A percentile compares a stretch with the other conserved stretches of the same genome.
Evolutionary conservation across 2,329 filamentous ascomycete species (phyloP).

Genomic region (Phyllosticta citriasiana): DNA sequence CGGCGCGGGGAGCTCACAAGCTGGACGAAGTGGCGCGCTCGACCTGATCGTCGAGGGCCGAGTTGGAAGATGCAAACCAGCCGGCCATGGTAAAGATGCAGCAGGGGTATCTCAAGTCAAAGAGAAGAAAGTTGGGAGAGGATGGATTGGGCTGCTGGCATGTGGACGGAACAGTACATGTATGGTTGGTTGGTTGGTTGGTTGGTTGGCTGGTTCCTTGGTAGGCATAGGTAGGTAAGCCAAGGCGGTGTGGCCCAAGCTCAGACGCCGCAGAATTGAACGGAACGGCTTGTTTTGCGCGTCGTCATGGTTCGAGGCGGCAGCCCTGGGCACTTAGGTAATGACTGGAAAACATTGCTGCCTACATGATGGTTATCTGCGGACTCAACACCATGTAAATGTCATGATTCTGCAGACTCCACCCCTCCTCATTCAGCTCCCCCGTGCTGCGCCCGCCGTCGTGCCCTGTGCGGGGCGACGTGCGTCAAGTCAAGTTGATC

Average conservation of each 20-base stretch:
- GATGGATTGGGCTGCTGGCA: conserved; percentile 1
- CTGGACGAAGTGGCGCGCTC: conserved; percentile 91
- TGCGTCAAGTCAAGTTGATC: not conserved
- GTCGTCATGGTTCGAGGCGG: not conserved
- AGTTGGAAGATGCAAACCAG: conserved; percentile 88
- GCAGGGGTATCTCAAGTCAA: not conserved
- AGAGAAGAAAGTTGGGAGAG: not conserved
- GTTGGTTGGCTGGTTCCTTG: too few relatives aligned
- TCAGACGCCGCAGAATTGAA: not conserved
- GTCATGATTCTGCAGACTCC: not conserved
- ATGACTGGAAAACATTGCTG: not conserved
- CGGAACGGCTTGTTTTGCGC: not conserved
- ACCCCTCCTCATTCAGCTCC: not conserved
- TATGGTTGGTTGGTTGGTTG: too few relatives aligned
- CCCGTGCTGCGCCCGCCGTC: not conserved
- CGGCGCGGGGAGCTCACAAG: conserved; percentile 52
- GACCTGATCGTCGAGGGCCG: conserved; percentile 92
- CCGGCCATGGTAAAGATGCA: conserved; percentile 58
- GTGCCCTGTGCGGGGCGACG: not conserved
- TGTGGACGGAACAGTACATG: conserved; percentile 1
- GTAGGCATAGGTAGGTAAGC: not conserved
- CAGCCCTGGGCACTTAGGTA: not conserved
- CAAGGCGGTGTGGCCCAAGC: not conserved
- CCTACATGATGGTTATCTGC: not conserved
- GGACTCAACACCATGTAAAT: not conserved